Evolutionary conservation across 2,329 filamentous ascomycete species (phyloP).

Genomic region (Akanthomyces dipterigenus): DNA sequence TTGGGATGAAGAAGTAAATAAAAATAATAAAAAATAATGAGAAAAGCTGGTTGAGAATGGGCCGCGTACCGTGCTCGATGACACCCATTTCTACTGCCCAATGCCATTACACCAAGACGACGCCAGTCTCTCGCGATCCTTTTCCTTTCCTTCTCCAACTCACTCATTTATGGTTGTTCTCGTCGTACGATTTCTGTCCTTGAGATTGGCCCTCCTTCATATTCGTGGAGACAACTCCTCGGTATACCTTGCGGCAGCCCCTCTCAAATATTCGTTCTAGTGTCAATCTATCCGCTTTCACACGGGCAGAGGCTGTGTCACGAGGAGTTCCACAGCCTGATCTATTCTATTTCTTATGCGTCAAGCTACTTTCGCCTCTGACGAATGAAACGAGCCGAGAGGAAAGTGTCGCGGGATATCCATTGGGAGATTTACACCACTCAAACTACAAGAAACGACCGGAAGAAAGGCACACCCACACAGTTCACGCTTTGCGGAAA

Average conservation of each 20-base stretch:
- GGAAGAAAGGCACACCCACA: neutral
- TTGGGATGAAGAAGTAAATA: neutral
- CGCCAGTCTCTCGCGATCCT: neutral
- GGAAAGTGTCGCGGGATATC: neutral
- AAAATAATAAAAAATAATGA: neutral
- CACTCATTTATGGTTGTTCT: neutral
- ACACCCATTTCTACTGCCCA: neutral
- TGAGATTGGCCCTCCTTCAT: neutral
- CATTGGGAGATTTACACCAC: neutral
- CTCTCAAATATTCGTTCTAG: neutral
- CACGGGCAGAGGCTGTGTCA: neutral
- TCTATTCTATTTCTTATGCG: neutral
- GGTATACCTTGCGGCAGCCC: neutral
- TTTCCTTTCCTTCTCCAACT: neutral
- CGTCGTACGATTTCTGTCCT: conserved; percentile 3
- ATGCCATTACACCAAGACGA: neutral
- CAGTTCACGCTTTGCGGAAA: neutral
- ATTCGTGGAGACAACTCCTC: conserved; percentile 7
- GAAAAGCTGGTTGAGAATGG: neutral
- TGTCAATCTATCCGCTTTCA: neutral
- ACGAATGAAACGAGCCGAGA: neutral
- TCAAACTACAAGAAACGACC: neutral
- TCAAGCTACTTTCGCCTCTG: neutral
- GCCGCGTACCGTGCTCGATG: neutral
- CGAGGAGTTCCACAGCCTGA: neutral